Evolutionary conservation across 768 basidiomycete genomes (phyloP).

Genomic region (Tricholoma furcatifolium): DNA sequence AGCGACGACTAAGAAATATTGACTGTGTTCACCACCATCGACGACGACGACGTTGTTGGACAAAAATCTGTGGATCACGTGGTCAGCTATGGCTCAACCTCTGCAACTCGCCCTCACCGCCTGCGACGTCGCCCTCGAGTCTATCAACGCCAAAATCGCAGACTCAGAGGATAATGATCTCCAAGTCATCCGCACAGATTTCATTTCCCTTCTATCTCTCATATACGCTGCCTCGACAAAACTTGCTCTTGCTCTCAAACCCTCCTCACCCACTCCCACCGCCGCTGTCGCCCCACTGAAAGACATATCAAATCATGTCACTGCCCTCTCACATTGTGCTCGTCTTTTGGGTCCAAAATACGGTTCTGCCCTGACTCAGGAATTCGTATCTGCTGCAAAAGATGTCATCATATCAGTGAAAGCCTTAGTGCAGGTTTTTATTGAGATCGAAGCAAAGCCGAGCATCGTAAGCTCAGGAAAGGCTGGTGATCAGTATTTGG

Average conservation of each 20-base stretch:
- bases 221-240: conserved; percentile 59
- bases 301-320: conserved; percentile 49
- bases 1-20: not conserved
- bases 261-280: conserved; percentile 49
- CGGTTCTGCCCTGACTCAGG: conserved; percentile 46
- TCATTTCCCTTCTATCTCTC: conserved; percentile 55
- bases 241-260: conserved; percentile 61
- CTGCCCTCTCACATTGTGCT: conserved; percentile 51
- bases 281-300: conserved; percentile 51
- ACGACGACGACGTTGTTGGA: conserved; percentile 4
- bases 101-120: conserved; percentile 34
- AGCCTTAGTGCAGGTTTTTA: conserved; percentile 43
- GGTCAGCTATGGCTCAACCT: conserved; percentile 12
- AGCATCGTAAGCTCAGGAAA: conserved; percentile 19
- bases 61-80: conserved; percentile 16
- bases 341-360: conserved; percentile 42
- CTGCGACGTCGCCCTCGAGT: conserved; percentile 35
- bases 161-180: conserved; percentile 29
- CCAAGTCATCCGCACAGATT: conserved; percentile 49
- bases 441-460: conserved; percentile 29
- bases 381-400: conserved; percentile 36
- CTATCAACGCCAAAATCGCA: conserved; percentile 19
- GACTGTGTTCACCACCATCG: conserved; percentile 12
- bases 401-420: conserved; percentile 44
- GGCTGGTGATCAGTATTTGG: conserved; percentile 47